These are phyloP conservation scores for Cordyceps farinosa DNA, from an alignment of 2,329 filamentous ascomycete genomes.

Conservation along the genomic window DNA sequence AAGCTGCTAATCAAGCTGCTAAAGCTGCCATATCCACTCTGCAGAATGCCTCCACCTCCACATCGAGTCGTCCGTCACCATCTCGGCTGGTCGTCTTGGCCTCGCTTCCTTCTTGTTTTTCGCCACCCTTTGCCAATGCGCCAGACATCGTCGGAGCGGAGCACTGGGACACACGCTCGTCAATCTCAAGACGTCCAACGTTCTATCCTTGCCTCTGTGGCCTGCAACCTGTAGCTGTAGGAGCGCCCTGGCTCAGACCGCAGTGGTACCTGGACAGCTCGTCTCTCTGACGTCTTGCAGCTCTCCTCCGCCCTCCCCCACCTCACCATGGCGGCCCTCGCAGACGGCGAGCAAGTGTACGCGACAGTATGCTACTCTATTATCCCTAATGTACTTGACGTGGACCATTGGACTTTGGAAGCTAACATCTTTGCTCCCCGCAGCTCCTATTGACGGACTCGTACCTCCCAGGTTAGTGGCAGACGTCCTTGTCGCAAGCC, in stretches of 20 bases:
- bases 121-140: neutral
- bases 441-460: constrained; percentile 89
- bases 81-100: neutral
- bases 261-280: neutral
- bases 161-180: neutral
- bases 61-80: neutral
- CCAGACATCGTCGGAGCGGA: neutral
- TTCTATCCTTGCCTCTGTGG: neutral
- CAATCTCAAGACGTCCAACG: neutral
- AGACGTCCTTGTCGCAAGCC: constrained; percentile 17
- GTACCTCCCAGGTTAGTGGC: constrained; percentile 77
- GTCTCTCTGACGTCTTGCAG: neutral
- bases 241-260: neutral
- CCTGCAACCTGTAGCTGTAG: neutral
- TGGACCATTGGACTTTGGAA: neutral
- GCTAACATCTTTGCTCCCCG: constrained; percentile 17
- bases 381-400: neutral
- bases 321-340: constrained; percentile 24
- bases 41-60: constrained; percentile 6
- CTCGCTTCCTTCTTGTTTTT: neutral
- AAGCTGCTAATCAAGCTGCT: neutral
- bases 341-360: constrained; percentile 51
- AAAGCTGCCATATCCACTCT: constrained; percentile 9
- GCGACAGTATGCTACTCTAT: constrained; percentile 45
- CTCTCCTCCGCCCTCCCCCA: constrained; percentile 1